Evolutionary conservation across 2,329 filamentous ascomycete species (phyloP).

Genomic region (Ophiostoma pallidulum): DNA sequence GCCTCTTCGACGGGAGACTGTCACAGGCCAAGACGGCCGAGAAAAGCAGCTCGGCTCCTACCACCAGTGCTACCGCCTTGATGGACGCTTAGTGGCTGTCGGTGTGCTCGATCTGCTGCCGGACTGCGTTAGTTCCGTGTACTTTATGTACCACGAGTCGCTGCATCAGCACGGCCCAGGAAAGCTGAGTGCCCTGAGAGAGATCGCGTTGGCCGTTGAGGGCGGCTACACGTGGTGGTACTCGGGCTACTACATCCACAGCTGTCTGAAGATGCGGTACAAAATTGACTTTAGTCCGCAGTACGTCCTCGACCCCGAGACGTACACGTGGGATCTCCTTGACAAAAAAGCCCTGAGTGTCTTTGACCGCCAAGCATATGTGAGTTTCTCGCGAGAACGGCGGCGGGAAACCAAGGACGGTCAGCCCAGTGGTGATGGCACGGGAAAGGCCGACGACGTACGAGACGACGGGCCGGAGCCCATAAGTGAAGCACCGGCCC

Average conservation of each 20-base stretch:
- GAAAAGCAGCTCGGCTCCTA: constrained; percentile 58
- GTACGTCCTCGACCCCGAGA: constrained; percentile 61
- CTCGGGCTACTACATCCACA: constrained; percentile 72
- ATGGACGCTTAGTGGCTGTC: constrained; percentile 66
- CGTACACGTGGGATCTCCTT: constrained; percentile 51
- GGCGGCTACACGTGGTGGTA: constrained; percentile 69
- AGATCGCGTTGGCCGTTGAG: constrained; percentile 62
- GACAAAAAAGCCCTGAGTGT: constrained; percentile 40
- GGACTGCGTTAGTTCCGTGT: constrained; percentile 69
- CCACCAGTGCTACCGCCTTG: constrained; percentile 73
- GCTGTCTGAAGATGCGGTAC: constrained; percentile 74
- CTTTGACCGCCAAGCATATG: constrained; percentile 47
- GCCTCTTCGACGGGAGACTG: constrained; percentile 43
- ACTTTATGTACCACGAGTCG: constrained; percentile 72
- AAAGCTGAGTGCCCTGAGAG: constrained; percentile 64
- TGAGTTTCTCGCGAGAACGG: constrained; percentile 33
- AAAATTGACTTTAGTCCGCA: constrained; percentile 73
- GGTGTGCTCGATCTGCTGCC: constrained; percentile 70
- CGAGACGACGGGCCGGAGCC: too few relatives aligned
- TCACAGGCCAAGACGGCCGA: constrained; percentile 37
- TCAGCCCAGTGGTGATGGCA: neutral
- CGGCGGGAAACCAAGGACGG: constrained; percentile 17
- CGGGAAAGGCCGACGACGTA: constrained; percentile 4
- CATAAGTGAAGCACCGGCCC: too few relatives aligned
- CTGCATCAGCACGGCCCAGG: constrained; percentile 61